phyloP scores from a whole-genome alignment of 2,329 filamentous ascomycete genomes.

The Botrytis paeoniae region DNA sequence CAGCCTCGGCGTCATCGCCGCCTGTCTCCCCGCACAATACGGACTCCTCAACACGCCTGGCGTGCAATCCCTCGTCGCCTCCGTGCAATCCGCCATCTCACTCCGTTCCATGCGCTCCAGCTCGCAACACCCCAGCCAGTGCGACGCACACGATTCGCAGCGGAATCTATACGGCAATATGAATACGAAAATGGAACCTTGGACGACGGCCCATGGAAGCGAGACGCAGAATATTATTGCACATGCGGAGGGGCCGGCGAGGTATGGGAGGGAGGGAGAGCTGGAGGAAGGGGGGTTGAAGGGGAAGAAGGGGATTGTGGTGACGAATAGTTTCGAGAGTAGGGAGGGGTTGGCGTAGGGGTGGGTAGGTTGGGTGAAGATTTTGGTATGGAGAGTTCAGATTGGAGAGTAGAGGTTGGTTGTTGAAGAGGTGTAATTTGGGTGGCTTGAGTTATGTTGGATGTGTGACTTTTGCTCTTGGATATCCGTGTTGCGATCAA shows the following conservation, averaged over 20 bases:
- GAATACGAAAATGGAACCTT: neutral
- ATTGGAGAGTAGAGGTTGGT: neutral
- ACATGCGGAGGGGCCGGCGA: slow-evolving; percentile 5
- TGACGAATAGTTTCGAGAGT: slow-evolving; percentile 15
- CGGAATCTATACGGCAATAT: neutral
- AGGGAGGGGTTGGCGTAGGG: neutral
- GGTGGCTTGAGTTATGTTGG: neutral
- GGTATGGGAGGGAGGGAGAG: neutral
- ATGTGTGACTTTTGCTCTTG: neutral
- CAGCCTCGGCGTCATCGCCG: slow-evolving; percentile 13
- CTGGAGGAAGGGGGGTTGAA: neutral
- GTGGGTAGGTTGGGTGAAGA: neutral
- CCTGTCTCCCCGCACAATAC: slow-evolving; percentile 17
- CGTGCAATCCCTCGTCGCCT: slow-evolving; percentile 8
- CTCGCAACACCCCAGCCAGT: neutral
- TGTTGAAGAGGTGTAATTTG: neutral
- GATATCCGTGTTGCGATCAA: neutral
- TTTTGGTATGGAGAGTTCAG: neutral
- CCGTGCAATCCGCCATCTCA: slow-evolving; percentile 1
- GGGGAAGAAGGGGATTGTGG: neutral
- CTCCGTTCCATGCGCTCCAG: neutral
- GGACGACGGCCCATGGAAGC: neutral
- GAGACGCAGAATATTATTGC: slow-evolving; percentile 7
- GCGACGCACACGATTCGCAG: neutral
- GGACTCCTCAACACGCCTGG: neutral